Percentiles rank a stretch among this genome's conserved stretches.
Conservation (phyloP, 2,329 filamentous ascomycete species). For the Pseudofabraea citricarpa region DNA sequence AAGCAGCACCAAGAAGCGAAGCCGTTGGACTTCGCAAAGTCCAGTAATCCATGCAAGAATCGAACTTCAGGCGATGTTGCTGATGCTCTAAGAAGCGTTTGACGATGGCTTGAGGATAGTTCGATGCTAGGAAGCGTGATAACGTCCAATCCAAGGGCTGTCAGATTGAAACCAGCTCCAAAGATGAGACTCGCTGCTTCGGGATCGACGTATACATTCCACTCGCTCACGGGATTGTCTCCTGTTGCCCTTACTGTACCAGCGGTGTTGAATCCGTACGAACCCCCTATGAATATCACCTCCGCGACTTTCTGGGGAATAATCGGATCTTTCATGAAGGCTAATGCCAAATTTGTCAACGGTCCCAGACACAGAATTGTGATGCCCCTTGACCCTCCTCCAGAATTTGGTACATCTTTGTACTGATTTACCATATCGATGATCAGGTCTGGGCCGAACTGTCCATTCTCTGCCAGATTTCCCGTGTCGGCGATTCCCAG, state of each 20-base stretch:
- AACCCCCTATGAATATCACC: not conserved
- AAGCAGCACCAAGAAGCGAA: not conserved
- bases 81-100: not conserved
- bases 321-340: not conserved
- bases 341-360: not conserved
- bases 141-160: not conserved
- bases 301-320: not conserved
- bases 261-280: not conserved
- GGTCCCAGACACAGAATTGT: not conserved
- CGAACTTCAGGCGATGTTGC: not conserved
- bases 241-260: not conserved
- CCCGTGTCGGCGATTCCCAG: not conserved
- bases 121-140: not conserved
- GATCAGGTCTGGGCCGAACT: not conserved
- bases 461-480: not conserved
- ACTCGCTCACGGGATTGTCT: constrained; percentile 1
- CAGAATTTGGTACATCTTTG: not conserved
- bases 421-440: not conserved
- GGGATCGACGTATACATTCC: not conserved
- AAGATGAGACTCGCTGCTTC: not conserved
- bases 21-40: not conserved
- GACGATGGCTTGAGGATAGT: not conserved
- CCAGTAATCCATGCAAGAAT: not conserved
- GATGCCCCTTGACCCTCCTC: not conserved
- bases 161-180: not conserved